Conservation (phyloP, 768 basidiomycete genomes). For the Lanmaoa rubissima region DNA sequence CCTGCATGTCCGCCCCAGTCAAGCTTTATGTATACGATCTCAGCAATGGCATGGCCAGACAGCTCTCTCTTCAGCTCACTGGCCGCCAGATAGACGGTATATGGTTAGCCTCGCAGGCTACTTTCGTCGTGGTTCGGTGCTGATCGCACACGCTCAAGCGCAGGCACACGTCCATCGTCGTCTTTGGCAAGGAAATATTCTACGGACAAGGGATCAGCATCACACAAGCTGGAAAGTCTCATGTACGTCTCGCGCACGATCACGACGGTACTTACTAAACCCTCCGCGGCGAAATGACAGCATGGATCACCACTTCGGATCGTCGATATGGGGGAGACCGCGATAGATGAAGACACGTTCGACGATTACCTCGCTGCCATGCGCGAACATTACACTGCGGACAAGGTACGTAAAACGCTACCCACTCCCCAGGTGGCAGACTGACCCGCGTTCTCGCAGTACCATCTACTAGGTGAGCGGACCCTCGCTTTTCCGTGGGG, state of each 20-base stretch:
- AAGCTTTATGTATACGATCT: slow-evolving; percentile 91
- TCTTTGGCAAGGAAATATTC: slow-evolving; percentile 82
- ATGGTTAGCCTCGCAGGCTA: slow-evolving; percentile 52
- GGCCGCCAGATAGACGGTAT: slow-evolving; percentile 92
- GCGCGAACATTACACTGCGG: slow-evolving; percentile 79
- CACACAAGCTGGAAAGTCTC: slow-evolving; percentile 74
- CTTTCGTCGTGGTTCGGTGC: not conserved
- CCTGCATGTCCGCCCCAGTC: slow-evolving; percentile 42
- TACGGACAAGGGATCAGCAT: slow-evolving; percentile 85
- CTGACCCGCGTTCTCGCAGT: slow-evolving; percentile 42
- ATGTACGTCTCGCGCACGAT: slow-evolving; percentile 48
- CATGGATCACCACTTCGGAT: slow-evolving; percentile 72
- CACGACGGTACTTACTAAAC: not conserved
- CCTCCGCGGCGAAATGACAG: slow-evolving; percentile 42
- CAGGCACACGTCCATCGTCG: slow-evolving; percentile 93
- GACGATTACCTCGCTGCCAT: slow-evolving; percentile 79
- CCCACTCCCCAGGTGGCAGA: too few species aligned
- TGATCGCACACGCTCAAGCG: slow-evolving; percentile 10
- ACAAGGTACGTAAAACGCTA: slow-evolving; percentile 63
- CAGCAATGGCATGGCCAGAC: slow-evolving; percentile 79
- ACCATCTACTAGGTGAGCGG: slow-evolving; percentile 73
- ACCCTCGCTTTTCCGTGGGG: not conserved
- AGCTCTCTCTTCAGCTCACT: slow-evolving; percentile 75
- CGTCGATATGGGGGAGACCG: slow-evolving; percentile 75
- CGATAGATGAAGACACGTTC: slow-evolving; percentile 82